These are phyloP conservation scores for Castanea mollissima DNA, from an alignment of 306 rosid genomes.

Conservation along the genomic window DNA sequence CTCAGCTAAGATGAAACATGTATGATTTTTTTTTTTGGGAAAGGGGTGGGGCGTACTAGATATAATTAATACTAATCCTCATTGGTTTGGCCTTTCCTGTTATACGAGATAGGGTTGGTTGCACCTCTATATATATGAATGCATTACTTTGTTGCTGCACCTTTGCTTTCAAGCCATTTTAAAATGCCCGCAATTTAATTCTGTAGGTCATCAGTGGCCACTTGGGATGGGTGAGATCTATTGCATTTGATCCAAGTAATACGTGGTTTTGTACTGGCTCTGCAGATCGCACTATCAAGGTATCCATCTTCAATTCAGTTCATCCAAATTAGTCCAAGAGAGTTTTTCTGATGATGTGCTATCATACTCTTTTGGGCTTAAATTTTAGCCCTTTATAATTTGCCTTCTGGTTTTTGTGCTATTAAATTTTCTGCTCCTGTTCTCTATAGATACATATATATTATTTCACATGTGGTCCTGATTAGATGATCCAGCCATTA, in stretches of 20 bases:
- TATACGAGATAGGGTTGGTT: background rate
- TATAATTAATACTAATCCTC: background rate
- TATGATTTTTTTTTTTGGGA: background rate
- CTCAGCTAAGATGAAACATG: background rate
- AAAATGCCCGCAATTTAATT: constrained; percentile 16
- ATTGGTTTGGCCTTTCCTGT: background rate
- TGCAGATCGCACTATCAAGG: constrained; percentile 99
- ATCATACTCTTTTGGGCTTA: background rate
- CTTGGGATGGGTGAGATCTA: constrained; percentile 97
- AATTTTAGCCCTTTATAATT: background rate
- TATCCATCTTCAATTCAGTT: constrained; percentile 32
- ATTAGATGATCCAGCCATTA: background rate
- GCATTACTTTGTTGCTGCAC: background rate
- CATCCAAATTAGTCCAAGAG: background rate
- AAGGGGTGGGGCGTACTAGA: background rate
- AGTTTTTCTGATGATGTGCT: background rate
- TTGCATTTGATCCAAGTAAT: constrained; percentile 97
- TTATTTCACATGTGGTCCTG: background rate
- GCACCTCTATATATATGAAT: background rate
- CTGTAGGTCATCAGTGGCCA: constrained; percentile 93
- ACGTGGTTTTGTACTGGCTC: constrained; percentile 99
- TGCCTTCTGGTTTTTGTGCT: background rate
- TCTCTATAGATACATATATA: background rate
- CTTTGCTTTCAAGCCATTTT: background rate
- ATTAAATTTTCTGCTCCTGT: background rate